Percentiles rank a stretch among this genome's conserved stretches.
These are phyloP conservation scores for Venturia carpophila DNA, from an alignment of 2,329 filamentous ascomycete genomes.

Conservation along the genomic window DNA sequence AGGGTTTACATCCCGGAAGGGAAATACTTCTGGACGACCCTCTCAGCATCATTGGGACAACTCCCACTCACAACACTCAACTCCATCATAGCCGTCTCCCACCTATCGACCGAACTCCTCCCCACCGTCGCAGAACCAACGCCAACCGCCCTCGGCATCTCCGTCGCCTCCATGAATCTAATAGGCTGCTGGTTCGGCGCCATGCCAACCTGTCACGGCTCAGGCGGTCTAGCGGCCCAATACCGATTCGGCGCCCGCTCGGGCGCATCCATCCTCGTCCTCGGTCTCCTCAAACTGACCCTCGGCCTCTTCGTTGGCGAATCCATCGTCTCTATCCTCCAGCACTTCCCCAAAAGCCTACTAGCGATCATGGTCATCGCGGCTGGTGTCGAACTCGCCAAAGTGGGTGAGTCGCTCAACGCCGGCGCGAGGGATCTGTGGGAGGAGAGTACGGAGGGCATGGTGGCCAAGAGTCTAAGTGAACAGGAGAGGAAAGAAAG, in stretches of 20 bases:
- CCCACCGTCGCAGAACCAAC: constrained; percentile 56
- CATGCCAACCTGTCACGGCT: constrained; percentile 93
- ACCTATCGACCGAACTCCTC: constrained; percentile 69
- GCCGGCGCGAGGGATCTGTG: constrained; percentile 56
- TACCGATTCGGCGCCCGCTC: constrained; percentile 86
- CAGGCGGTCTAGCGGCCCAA: constrained; percentile 83
- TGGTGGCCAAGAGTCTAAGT: constrained; percentile 37
- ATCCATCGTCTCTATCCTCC: constrained; percentile 62
- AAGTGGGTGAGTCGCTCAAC: constrained; percentile 77
- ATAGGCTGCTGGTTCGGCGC: constrained; percentile 83
- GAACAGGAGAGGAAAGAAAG: constrained; percentile 61
- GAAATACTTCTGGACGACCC: constrained; percentile 46
- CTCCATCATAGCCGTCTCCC: constrained; percentile 79
- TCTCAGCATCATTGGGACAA: constrained; percentile 71
- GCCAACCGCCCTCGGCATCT: constrained; percentile 70
- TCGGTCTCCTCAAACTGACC: constrained; percentile 67
- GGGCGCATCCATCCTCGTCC: constrained; percentile 71
- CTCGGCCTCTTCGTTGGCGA: constrained; percentile 66
- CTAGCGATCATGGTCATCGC: constrained; percentile 86
- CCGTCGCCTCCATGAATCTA: constrained; percentile 77
- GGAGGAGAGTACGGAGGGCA: constrained; percentile 26
- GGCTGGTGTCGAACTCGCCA: constrained; percentile 77
- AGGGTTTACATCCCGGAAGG: constrained; percentile 39
- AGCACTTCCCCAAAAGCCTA: constrained; percentile 64
- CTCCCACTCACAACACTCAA: constrained; percentile 88